These are phyloP conservation scores for Cyclotella atomus DNA, from an alignment of 108 stramenopile genomes.

Conservation along the genomic window DNA sequence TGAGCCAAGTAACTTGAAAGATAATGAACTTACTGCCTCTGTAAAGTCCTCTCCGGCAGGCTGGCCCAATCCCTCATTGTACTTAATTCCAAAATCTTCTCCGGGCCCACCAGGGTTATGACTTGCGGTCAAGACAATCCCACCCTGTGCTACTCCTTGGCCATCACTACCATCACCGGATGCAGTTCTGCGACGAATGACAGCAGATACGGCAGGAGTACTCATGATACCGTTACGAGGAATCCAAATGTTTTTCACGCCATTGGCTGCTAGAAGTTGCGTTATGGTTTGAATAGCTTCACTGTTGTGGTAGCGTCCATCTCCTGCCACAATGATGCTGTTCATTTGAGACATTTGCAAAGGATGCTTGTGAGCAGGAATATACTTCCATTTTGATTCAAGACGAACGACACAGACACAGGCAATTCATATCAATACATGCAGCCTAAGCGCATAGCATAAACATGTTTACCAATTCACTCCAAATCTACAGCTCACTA, in stretches of 20 bases:
- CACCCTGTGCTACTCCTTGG: constrained; percentile 79
- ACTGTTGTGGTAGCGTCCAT: constrained; percentile 93
- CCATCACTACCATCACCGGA: constrained; percentile 48
- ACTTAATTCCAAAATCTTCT: constrained; percentile 98
- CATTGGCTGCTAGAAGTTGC: constrained; percentile 90
- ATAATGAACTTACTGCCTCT: constrained; percentile 73
- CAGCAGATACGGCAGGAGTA: constrained; percentile 92
- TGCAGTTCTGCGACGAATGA: constrained; percentile 65
- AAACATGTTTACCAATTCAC: too few relatives aligned
- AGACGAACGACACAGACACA: too few relatives aligned
- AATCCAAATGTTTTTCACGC: constrained; percentile 88
- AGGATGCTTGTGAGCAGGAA: too few relatives aligned
- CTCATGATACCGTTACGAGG: constrained; percentile 94
- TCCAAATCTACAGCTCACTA: too few relatives aligned
- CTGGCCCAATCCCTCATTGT: constrained; percentile 95
- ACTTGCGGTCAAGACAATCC: constrained; percentile 96
- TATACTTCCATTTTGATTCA: too few relatives aligned
- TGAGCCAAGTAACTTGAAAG: not conserved
- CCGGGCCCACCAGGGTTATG: constrained; percentile 99
- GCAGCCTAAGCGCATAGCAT: too few relatives aligned
- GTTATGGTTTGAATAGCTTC: constrained; percentile 95
- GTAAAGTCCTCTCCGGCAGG: constrained; percentile 98
- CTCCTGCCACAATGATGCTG: constrained; percentile 86
- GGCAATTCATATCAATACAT: too few relatives aligned
- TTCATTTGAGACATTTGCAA: too few relatives aligned